Conservation (phyloP, 148 eudicot genomes). For the Agrostemma githago region DNA sequence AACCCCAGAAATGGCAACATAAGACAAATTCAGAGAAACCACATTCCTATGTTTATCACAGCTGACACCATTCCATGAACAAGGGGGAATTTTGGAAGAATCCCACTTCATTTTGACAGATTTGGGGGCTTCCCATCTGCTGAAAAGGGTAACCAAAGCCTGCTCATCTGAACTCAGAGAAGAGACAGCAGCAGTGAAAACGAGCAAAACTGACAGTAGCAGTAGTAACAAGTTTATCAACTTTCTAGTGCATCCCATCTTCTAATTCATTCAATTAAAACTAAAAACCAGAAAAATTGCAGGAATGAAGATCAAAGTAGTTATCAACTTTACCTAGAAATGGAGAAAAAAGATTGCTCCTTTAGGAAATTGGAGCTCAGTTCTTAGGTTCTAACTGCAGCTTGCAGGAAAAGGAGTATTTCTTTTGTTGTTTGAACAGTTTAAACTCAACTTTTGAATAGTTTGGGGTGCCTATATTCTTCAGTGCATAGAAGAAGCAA, state of each 20-base stretch:
- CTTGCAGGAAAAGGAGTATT: too few relatives aligned
- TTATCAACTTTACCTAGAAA: too few relatives aligned
- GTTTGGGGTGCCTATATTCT: too few relatives aligned
- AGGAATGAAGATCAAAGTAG: too few relatives aligned
- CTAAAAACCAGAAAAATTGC: background rate
- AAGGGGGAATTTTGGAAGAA: slow-evolving; percentile 54
- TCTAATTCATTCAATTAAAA: slow-evolving; percentile 1
- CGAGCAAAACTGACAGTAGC: background rate
- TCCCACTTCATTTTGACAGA: slow-evolving; percentile 53
- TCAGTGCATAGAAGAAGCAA: too few relatives aligned
- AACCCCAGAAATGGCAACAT: slow-evolving; percentile 44
- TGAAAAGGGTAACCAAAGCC: slow-evolving; percentile 47
- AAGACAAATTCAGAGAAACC: slow-evolving; percentile 39
- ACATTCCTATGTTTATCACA: slow-evolving; percentile 40
- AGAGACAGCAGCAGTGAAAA: slow-evolving; percentile 21
- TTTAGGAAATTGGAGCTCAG: too few relatives aligned
- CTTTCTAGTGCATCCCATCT: slow-evolving; percentile 13
- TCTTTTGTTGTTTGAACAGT: too few relatives aligned
- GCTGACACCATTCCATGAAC: slow-evolving; percentile 67
- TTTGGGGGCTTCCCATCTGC: slow-evolving; percentile 55
- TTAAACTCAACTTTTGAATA: too few relatives aligned
- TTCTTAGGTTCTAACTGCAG: too few relatives aligned
- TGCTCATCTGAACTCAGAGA: slow-evolving; percentile 55
- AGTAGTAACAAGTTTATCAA: slow-evolving; percentile 12
- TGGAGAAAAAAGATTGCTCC: too few relatives aligned